A percentile compares a stretch with the other conserved stretches of the same genome.
Conservation (phyloP, 2,329 filamentous ascomycete genomes). For the Cercospora sojina region DNA sequence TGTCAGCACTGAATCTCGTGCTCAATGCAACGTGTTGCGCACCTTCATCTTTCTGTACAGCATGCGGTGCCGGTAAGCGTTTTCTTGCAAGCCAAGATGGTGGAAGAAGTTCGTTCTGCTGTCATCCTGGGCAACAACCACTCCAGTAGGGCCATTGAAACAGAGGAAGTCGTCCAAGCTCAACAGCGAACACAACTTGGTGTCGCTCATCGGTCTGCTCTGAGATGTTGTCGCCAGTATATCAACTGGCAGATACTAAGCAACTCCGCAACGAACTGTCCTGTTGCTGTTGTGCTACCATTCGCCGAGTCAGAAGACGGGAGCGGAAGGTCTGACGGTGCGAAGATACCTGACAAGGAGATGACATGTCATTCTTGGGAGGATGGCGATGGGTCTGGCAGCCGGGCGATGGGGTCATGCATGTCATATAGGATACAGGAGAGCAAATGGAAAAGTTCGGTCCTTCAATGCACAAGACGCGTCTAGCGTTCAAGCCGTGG, state of each 20-base stretch:
- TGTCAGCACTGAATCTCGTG: not conserved
- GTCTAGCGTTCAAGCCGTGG: not conserved
- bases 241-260: too few relatives aligned
- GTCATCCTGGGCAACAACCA: slow-evolving; percentile 22
- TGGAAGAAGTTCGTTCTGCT: slow-evolving; percentile 23
- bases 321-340: not conserved
- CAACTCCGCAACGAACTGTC: not conserved
- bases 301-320: not conserved
- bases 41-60: slow-evolving; percentile 27
- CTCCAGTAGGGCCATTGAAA: slow-evolving; percentile 15
- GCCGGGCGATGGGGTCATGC: slow-evolving; percentile 1
- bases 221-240: not conserved
- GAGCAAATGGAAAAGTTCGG: not conserved
- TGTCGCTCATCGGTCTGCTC: slow-evolving; percentile 9
- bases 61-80: slow-evolving; percentile 20
- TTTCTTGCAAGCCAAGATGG: slow-evolving; percentile 26
- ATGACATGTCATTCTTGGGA: slow-evolving; percentile 1
- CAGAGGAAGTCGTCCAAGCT: slow-evolving; percentile 20
- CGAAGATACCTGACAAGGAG: not conserved
- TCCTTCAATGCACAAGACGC: not conserved
- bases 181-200: slow-evolving; percentile 14
- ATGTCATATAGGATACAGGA: slow-evolving; percentile 3
- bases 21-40: not conserved
- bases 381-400: not conserved
- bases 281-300: not conserved